phyloP scores from a whole-genome alignment of 2,329 filamentous ascomycete genomes.

The Akanthomyces dipterigenus region DNA sequence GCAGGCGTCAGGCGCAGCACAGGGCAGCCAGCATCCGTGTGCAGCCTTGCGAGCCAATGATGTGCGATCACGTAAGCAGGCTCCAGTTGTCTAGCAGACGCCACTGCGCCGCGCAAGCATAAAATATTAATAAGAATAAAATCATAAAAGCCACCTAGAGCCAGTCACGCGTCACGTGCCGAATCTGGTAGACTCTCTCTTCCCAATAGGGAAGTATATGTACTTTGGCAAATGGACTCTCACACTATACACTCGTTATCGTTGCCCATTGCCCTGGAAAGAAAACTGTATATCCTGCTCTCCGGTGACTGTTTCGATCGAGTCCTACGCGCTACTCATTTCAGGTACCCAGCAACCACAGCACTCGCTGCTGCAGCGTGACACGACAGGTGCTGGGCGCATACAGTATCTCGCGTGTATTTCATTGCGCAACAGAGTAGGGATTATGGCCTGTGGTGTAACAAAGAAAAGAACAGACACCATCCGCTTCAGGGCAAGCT shows the following conservation, averaged over 20 bases:
- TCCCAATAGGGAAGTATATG: constrained; percentile 5
- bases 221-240: not conserved
- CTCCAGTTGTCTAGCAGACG: not conserved
- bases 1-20: constrained; percentile 10
- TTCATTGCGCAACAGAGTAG: not conserved
- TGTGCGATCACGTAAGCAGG: constrained; percentile 6
- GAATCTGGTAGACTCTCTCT: not conserved
- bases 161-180: not conserved
- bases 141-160: too few species aligned
- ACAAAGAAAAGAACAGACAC: not conserved
- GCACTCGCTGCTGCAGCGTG: not conserved
- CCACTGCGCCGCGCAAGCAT: not conserved
- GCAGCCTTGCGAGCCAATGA: not conserved
- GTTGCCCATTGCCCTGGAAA: too few species aligned
- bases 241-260: too few species aligned
- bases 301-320: not conserved
- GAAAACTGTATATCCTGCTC: not conserved
- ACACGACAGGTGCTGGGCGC: not conserved
- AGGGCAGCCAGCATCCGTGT: not conserved
- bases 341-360: not conserved
- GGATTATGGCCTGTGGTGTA: too few species aligned
- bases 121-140: too few species aligned
- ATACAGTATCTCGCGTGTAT: not conserved
- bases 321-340: not conserved
- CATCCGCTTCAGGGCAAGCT: not conserved